Evolutionary conservation across 1,284 basidiomycete genomes (phyloP).

Genomic region (Erythrobasidium hasegawianum): DNA sequence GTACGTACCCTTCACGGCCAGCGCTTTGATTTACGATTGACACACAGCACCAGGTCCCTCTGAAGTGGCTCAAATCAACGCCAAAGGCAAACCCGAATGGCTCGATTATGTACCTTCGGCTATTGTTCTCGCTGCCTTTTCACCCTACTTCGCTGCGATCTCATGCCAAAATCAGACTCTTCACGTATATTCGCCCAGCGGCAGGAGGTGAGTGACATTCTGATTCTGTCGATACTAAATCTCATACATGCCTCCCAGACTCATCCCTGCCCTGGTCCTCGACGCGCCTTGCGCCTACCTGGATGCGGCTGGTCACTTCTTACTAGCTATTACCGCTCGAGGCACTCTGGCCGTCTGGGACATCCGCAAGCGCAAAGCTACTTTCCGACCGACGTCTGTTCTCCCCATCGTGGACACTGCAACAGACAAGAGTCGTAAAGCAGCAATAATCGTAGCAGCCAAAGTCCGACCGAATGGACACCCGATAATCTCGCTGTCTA

Average conservation of each 20-base stretch:
- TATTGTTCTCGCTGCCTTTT: constrained; percentile 63
- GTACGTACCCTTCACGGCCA: constrained; percentile 49
- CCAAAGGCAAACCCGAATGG: constrained; percentile 69
- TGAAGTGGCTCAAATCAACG: constrained; percentile 64
- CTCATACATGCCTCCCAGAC: constrained; percentile 54
- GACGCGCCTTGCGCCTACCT: constrained; percentile 67
- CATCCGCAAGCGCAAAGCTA: constrained; percentile 60
- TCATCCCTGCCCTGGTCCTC: constrained; percentile 70
- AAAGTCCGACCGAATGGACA: constrained; percentile 70
- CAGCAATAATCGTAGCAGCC: constrained; percentile 55
- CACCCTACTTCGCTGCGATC: constrained; percentile 66
- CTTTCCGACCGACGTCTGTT: constrained; percentile 65
- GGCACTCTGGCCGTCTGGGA: constrained; percentile 74
- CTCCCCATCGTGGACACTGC: constrained; percentile 58
- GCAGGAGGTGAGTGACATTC: constrained; percentile 61
- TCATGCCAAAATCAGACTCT: constrained; percentile 71
- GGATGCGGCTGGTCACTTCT: constrained; percentile 58
- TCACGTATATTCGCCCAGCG: constrained; percentile 71
- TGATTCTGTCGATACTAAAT: constrained; percentile 2
- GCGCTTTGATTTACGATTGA: neutral
- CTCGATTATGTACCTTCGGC: constrained; percentile 76
- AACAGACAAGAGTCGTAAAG: constrained; percentile 51
- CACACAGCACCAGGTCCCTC: constrained; percentile 55
- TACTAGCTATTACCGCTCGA: constrained; percentile 67
- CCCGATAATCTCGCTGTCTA: constrained; percentile 69